Conservation (phyloP, 768 basidiomycete genomes). For the Amanita jacksonii region DNA sequence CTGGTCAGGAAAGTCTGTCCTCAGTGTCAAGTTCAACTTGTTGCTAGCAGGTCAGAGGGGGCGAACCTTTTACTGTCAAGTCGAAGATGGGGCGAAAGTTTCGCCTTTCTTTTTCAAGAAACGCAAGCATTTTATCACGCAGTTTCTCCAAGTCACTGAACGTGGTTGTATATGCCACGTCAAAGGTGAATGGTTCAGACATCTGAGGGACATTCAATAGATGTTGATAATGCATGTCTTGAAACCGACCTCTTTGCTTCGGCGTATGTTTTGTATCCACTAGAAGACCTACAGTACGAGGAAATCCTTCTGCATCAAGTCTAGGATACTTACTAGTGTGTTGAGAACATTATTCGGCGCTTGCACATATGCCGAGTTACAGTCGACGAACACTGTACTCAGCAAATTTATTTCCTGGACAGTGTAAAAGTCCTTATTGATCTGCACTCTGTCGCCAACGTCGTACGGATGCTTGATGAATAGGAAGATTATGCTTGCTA, state of each 20-base stretch:
- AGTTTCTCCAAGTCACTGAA: conserved; percentile 78
- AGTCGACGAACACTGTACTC: conserved; percentile 63
- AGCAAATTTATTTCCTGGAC: conserved; percentile 86
- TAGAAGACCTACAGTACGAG: conserved; percentile 18
- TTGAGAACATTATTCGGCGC: conserved; percentile 61
- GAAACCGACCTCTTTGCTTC: conserved; percentile 46
- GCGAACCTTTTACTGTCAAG: conserved; percentile 51
- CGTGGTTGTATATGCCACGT: conserved; percentile 66
- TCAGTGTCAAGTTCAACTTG: conserved; percentile 6
- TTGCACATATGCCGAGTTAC: conserved; percentile 51
- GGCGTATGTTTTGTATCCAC: conserved; percentile 65
- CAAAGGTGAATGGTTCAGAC: conserved; percentile 75
- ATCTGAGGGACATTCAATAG: conserved; percentile 27
- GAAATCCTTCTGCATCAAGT: not conserved
- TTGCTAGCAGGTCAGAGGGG: conserved; percentile 4
- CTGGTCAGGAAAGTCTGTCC: conserved; percentile 66
- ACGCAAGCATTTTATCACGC: conserved; percentile 71
- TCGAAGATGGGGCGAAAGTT: conserved; percentile 76
- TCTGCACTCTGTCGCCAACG: conserved; percentile 63
- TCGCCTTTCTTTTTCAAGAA: conserved; percentile 58
- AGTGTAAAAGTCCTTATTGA: conserved; percentile 50
- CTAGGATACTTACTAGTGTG: conserved; percentile 30
- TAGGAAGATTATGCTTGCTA: conserved; percentile 84
- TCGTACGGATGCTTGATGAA: conserved; percentile 84
- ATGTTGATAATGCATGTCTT: not conserved